Evolutionary conservation across 2,329 filamentous ascomycete genomes (phyloP).

Genomic region (Seiridium cupressi): DNA sequence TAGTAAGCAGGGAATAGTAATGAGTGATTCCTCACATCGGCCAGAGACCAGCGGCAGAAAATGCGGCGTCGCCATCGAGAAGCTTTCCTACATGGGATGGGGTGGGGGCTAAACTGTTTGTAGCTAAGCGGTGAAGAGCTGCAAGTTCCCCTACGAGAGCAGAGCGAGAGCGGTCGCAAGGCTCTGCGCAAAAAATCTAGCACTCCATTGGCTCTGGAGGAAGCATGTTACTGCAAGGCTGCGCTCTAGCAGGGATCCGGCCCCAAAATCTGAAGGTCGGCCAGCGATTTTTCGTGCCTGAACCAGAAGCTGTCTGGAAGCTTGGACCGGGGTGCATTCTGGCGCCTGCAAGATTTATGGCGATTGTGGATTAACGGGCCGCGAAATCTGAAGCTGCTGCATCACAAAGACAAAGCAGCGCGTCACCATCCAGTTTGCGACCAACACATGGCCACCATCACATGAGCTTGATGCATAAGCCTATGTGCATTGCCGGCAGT

Average conservation of each 20-base stretch:
- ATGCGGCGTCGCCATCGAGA: not conserved
- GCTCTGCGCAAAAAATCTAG: not conserved
- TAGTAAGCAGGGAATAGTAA: not conserved
- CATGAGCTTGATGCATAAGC: constrained; percentile 27
- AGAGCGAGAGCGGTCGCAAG: not conserved
- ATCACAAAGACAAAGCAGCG: not conserved
- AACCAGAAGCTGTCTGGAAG: not conserved
- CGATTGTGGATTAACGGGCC: not conserved
- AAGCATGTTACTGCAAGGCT: not conserved
- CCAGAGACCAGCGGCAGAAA: not conserved
- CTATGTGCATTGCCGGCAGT: constrained; percentile 39
- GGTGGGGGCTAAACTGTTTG: not conserved
- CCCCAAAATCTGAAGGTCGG: not conserved
- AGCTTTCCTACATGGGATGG: not conserved
- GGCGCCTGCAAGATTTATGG: not conserved
- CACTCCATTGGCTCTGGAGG: too few relatives aligned
- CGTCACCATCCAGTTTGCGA: not conserved
- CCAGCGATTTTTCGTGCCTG: not conserved
- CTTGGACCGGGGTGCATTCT: constrained; percentile 3
- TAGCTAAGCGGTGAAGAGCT: not conserved
- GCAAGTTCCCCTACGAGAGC: not conserved
- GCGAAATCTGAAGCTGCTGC: not conserved
- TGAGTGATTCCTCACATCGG: not conserved
- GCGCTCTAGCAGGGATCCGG: not conserved
- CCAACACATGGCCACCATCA: constrained; percentile 7